Evolutionary conservation across 306 rosid genomes (phyloP).

Genomic region (Begonia peltatifolia): DNA sequence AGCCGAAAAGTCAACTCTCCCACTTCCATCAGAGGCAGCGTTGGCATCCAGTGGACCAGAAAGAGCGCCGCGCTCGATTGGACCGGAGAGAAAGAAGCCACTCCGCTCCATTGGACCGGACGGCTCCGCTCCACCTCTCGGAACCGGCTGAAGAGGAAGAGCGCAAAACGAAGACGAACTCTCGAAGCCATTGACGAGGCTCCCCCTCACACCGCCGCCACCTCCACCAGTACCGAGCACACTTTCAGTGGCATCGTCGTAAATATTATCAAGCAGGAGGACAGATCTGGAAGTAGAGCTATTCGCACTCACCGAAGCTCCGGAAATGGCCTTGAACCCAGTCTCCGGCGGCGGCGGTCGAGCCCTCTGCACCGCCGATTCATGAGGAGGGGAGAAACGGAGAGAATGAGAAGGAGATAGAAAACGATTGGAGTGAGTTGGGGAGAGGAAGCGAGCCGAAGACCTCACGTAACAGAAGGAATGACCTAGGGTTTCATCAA

Average conservation of each 20-base stretch:
- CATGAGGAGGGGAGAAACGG: conserved; percentile 73
- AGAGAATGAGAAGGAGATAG: conserved; percentile 68
- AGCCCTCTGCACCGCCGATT: conserved; percentile 12
- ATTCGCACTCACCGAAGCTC: conserved; percentile 95
- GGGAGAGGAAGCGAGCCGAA: conserved; percentile 74
- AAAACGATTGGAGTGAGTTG: conserved; percentile 73
- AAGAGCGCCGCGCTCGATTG: conserved; percentile 72
- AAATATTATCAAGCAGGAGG: conserved; percentile 37
- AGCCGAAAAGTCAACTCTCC: conserved; percentile 61
- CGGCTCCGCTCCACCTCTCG: conserved; percentile 41
- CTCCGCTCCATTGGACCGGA: conserved; percentile 55
- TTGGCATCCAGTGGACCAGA: conserved; percentile 71
- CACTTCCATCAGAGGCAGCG: conserved; percentile 11
- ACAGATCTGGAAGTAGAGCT: conserved; percentile 71
- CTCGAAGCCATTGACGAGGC: conserved; percentile 64
- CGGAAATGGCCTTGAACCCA: conserved; percentile 71
- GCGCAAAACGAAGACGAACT: conserved; percentile 72
- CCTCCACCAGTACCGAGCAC: conserved; percentile 18
- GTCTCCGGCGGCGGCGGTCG: conserved; percentile 57
- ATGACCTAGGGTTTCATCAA: conserved; percentile 98
- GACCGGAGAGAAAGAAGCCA: conserved; percentile 88
- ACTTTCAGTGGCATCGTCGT: conserved; percentile 37
- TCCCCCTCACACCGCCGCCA: conserved; percentile 28
- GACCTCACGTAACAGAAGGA: conserved; percentile 89
- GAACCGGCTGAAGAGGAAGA: conserved; percentile 79